Conservation (phyloP, 768 basidiomycete species). For the Rhizopogon sp. region DNA sequence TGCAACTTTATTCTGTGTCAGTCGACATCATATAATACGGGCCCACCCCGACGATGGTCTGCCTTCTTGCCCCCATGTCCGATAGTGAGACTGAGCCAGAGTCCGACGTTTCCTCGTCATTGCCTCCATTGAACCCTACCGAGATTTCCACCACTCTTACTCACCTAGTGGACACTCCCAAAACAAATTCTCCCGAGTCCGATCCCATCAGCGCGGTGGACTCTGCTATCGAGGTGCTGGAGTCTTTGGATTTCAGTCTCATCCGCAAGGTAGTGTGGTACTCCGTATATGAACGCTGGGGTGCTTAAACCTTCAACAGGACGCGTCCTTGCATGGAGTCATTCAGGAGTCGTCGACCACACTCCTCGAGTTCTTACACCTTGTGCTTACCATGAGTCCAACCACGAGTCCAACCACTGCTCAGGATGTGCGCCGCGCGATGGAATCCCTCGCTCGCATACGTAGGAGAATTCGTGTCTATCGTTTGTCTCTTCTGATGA, state of each 20-base stretch:
- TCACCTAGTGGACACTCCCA: neutral
- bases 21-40: neutral
- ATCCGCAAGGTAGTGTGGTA: conserved; percentile 20
- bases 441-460: conserved; percentile 12
- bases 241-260: conserved; percentile 23
- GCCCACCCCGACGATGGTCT: neutral
- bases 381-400: conserved; percentile 10
- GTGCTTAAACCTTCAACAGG: conserved; percentile 21
- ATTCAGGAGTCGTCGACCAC: conserved; percentile 30
- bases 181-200: neutral
- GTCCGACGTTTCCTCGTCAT: conserved; percentile 23
- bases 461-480: conserved; percentile 10
- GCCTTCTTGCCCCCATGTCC: conserved; percentile 18
- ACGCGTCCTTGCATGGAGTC: conserved; percentile 25
- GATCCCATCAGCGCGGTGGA: conserved; percentile 11
- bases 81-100: conserved; percentile 56
- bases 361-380: conserved; percentile 28
- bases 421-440: conserved; percentile 4
- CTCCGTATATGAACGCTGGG: neutral
- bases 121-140: conserved; percentile 5
- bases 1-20: neutral
- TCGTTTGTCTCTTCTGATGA: conserved; percentile 2
- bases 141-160: neutral
- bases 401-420: neutral
- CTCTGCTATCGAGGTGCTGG: conserved; percentile 19